Evolutionary conservation across 805 yeast species (phyloP), one percentile per base, ranked within the genome.

Genomic region (Hyphopichia homilentoma): DNA sequence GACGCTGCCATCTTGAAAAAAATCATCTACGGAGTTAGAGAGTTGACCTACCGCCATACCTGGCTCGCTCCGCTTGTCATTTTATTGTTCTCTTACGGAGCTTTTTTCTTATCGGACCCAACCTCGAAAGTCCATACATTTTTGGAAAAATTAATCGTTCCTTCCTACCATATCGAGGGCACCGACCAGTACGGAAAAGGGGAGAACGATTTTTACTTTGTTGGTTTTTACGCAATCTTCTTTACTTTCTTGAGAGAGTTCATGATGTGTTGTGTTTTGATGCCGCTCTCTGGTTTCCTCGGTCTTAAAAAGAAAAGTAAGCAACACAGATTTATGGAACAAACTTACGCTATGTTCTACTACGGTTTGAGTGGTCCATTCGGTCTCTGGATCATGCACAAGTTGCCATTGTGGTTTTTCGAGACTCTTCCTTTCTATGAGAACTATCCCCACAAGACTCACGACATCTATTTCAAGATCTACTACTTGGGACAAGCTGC

Each of bases 401-500:
- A 73, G 30, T 75, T 83, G 26, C 95, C 95, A 29, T 55, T 93
- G 40, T 90, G 97, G 97, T 82, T 70, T 52, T 93, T 93, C 60
- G 75, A 84, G 54, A 93, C 97, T 3, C 68, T 77, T 3, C 79
- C 85, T 22, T 84, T 90, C 68, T 93, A 87, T 59, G 71, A 57
- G 38, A 65, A 75, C 16, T 90, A 82, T 57, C 98, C 99, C 5
- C 97, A 93, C 62, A 68, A 74, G 39, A 70, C 81, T 21, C 84
- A 84, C 51, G 81, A 75, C 35, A 71, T 65, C 39, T 65, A 70
- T 35, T 83, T 84, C 67, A 93, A 93, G 64, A 57, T 78, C 9
- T 93, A 83, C 54, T 93, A 93, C 57, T 67, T 93, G 40, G 79
- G 84, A 25, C 97, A 93, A 65, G 97, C 97, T 5, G 84, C 97